Percentiles rank a stretch among this genome's conserved stretches.
Conservation (phyloP, 768 basidiomycete species). For the Rubroboletus pulcherrimus region DNA sequence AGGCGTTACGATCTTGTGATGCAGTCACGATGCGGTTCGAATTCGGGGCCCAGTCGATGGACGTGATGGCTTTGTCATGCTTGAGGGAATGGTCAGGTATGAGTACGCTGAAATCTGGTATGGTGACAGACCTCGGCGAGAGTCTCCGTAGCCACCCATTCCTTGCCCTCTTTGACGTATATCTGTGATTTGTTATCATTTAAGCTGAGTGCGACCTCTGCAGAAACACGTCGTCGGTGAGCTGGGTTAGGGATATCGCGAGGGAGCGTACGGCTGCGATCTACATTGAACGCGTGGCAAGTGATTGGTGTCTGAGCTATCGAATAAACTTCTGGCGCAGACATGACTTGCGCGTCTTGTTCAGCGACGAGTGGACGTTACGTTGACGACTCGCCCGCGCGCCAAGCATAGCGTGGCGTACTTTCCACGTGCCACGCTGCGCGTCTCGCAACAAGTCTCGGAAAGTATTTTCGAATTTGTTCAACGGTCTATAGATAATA, state of each 20-base stretch:
- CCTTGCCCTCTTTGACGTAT: slow-evolving; percentile 58
- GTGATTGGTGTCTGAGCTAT: slow-evolving; percentile 84
- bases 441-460: background rate
- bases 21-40: slow-evolving; percentile 98
- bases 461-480: background rate
- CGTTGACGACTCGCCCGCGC: background rate
- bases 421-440: slow-evolving; percentile 10
- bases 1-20: slow-evolving; percentile 98
- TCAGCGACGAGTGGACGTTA: background rate
- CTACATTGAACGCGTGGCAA: slow-evolving; percentile 86
- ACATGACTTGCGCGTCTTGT: slow-evolving; percentile 37
- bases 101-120: background rate
- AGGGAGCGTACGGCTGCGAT: slow-evolving; percentile 69
- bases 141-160: slow-evolving; percentile 71
- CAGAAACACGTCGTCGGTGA: slow-evolving; percentile 4
- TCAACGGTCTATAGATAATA: too few species aligned
- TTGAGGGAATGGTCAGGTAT: slow-evolving; percentile 30
- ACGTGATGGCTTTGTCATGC: slow-evolving; percentile 98
- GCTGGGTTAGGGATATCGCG: background rate
- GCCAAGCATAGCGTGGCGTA: background rate
- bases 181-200: slow-evolving; percentile 89
- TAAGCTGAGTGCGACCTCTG: slow-evolving; percentile 89
- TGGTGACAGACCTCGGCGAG: slow-evolving; percentile 67
- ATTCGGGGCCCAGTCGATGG: slow-evolving; percentile 97
- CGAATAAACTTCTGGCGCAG: slow-evolving; percentile 72